These are phyloP conservation scores for Botryosphaeria dothidea DNA, from an alignment of 2,329 filamentous ascomycete species.

Conservation along the genomic window DNA sequence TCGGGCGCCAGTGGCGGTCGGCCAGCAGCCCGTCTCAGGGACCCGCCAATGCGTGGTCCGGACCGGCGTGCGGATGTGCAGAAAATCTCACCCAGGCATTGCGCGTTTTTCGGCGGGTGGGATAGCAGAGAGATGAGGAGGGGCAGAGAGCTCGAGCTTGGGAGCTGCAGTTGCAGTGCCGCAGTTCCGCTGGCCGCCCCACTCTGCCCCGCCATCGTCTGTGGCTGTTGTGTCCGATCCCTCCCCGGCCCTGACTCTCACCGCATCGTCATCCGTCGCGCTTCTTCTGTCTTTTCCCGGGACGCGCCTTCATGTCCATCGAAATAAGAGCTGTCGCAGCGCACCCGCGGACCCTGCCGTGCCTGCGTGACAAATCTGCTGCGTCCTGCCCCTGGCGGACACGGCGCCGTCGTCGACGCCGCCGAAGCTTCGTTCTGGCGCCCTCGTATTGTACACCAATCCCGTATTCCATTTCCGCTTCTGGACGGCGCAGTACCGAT, in stretches of 20 bases:
- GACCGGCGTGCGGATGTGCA: not conserved
- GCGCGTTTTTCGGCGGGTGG: not conserved
- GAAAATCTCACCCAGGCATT: not conserved
- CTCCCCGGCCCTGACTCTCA: conserved; percentile 3
- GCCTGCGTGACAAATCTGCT: not conserved
- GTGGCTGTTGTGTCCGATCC: conserved; percentile 11
- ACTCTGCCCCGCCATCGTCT: conserved; percentile 6
- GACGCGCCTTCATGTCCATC: not conserved
- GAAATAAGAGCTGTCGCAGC: not conserved
- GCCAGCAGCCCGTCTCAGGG: not conserved
- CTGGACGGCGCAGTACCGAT: not conserved
- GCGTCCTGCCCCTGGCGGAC: not conserved
- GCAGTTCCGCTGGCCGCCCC: conserved; percentile 12
- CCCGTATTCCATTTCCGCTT: not conserved
- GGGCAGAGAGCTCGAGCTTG: not conserved
- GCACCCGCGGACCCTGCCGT: not conserved
- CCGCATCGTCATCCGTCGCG: conserved; percentile 3
- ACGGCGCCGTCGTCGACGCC: not conserved
- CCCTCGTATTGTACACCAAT: not conserved
- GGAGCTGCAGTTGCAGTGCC: not conserved
- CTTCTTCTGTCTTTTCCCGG: not conserved
- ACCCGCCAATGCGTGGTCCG: not conserved
- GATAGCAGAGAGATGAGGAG: not conserved
- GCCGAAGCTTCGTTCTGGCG: not conserved
- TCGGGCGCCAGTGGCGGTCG: not conserved